Evolutionary conservation across 169 alveolate species (phyloP).

Genomic region (Neospora caninum): DNA sequence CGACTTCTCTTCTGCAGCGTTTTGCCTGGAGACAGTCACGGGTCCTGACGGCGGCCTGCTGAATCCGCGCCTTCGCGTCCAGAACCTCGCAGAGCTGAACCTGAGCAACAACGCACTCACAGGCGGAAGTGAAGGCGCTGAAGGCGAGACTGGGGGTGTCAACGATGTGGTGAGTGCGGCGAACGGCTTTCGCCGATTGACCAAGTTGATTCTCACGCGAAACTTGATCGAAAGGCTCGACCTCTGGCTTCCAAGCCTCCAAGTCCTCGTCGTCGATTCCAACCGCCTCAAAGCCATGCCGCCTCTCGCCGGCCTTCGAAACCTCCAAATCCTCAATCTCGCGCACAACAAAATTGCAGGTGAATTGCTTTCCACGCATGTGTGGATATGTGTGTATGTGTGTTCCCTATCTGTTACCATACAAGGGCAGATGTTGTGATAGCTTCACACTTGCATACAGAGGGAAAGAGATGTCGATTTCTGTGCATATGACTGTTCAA

Average conservation of each 20-base stretch:
- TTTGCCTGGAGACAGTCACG: constrained; percentile 47
- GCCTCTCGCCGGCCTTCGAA: constrained; percentile 28
- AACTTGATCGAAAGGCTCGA: constrained; percentile 11
- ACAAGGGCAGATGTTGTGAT: background rate
- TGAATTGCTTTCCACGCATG: background rate
- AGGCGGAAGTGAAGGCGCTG: background rate
- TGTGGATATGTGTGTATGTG: background rate
- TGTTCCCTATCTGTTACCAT: background rate
- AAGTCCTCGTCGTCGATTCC: constrained; percentile 13
- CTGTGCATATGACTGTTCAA: too few relatives aligned
- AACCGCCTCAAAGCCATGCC: constrained; percentile 58
- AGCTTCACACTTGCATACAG: too few relatives aligned
- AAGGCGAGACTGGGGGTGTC: background rate
- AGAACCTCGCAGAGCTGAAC: constrained; percentile 24
- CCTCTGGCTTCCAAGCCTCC: constrained; percentile 47
- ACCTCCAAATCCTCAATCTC: constrained; percentile 51
- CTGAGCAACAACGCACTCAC: constrained; percentile 47
- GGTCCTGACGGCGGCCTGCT: constrained; percentile 52
- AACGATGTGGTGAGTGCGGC: constrained; percentile 34
- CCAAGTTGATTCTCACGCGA: constrained; percentile 23
- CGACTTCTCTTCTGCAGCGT: constrained; percentile 35
- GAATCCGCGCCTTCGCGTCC: constrained; percentile 39
- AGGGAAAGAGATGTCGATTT: too few relatives aligned
- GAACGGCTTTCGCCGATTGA: constrained; percentile 43
- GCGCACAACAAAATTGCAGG: constrained; percentile 52